Percentiles rank a stretch among this genome's conserved stretches.
phyloP scores from a whole-genome alignment of 495 filamentous ascomycete genomes.

The Symbiotaphrina buchneri region DNA sequence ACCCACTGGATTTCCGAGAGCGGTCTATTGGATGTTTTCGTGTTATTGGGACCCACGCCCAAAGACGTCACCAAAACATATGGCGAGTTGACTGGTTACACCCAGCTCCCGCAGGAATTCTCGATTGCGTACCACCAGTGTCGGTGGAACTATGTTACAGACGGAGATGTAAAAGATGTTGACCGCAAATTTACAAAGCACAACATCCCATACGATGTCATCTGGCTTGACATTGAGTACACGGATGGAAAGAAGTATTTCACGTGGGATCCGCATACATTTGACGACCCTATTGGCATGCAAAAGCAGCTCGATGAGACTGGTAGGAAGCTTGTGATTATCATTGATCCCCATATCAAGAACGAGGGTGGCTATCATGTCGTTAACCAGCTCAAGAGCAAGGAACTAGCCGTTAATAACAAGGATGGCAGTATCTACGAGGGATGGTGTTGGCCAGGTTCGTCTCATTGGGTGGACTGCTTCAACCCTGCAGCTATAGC shows the following conservation, averaged over 20 bases:
- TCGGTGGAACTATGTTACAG: conserved; percentile 95
- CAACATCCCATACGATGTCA: conserved; percentile 91
- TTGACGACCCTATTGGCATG: conserved; percentile 72
- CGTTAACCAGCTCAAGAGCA: conserved; percentile 58
- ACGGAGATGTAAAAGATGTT: conserved; percentile 90
- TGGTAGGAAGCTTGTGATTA: conserved; percentile 75
- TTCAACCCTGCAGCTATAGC: conserved; percentile 71
- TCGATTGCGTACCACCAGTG: conserved; percentile 90
- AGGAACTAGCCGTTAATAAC: conserved; percentile 62
- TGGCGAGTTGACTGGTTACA: conserved; percentile 83
- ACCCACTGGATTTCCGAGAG: conserved; percentile 96
- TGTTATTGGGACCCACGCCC: conserved; percentile 76
- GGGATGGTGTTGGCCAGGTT: conserved; percentile 96
- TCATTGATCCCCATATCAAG: conserved; percentile 97
- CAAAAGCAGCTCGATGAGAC: conserved; percentile 60
- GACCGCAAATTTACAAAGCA: conserved; percentile 89
- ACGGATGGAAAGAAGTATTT: conserved; percentile 94
- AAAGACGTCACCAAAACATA: conserved; percentile 62
- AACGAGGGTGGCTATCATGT: conserved; percentile 59
- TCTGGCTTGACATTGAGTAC: conserved; percentile 97
- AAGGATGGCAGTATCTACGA: conserved; percentile 81
- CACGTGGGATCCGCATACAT: conserved; percentile 77
- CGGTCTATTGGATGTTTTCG: conserved; percentile 75
- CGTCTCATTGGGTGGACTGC: conserved; percentile 84
- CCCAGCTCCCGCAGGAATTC: conserved; percentile 76